Base-by-base conservation (phyloP, 768 basidiomycete genomes). In the Rhizopogon roseolus region DNA sequence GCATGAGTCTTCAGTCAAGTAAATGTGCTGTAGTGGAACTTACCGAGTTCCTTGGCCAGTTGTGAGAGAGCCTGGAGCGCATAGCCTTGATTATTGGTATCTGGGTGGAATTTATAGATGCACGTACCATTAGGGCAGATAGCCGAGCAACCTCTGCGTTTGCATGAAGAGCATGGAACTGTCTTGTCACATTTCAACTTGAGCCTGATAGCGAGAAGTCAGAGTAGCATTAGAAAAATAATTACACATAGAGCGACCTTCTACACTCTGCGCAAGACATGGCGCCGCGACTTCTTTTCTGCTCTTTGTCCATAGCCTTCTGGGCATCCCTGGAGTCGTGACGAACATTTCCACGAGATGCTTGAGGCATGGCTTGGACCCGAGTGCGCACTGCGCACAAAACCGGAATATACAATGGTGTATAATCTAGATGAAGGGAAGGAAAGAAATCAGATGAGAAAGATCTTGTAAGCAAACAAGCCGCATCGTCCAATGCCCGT, bases 21-120 rank as follows among this genome's bases (percentile, higher is more conserved):
- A 49, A 39, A 32, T 51, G 36, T 22, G 41, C 14, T 52, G 19
- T 14, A 6, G 32, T 36, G 8, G 44, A 38, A 54, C 79, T 54
- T 60, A 86, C 86, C 87, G 77, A 39, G 88, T 90, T 17, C 88
- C 88, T 63, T 90, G 85, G 5, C 88, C 88, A 1, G 88, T 89
- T 13, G 85, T 81, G 38, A 90, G 75, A 62, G 84, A 86, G 29
- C 86, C 75, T 71, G 43, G 29, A 28, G 17, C 19, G 10, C 27
- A 46, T 49, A 25, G 29, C 6, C 8, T 27, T 54, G 13, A 45
- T 45, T 27, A 50, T 3, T 32, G 6, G 14, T 11, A 13, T 50
- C n/a, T 37, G 10, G 6, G 16, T 25, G 19, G 11, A 14, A 51
- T 27, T 17, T 5, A 11, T 16, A n/a, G 6, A 27, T 14, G 19